A percentile compares a stretch with the other conserved stretches of the same genome.
Evolutionary conservation across 139 green algal species (phyloP).

Genomic region (Microglena sp.): DNA sequence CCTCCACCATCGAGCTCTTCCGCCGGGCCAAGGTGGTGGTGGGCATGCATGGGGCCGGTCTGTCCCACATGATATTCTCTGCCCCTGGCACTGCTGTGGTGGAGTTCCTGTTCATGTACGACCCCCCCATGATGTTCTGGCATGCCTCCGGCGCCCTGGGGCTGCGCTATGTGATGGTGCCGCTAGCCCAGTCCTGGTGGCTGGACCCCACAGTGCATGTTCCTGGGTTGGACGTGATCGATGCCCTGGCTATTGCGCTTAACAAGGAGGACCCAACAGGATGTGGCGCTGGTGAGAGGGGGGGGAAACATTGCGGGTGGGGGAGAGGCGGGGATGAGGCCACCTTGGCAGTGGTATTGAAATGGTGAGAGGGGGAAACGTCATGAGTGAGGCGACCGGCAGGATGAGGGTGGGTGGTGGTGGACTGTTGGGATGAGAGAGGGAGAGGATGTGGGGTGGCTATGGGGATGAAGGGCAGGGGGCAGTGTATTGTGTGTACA

Average conservation of each 20-base stretch:
- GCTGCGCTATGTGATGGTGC: slow-evolving; percentile 5
- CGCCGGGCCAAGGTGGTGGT: not conserved
- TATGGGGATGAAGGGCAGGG: too few relatives aligned
- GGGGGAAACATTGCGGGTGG: not conserved
- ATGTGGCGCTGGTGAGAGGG: too few relatives aligned
- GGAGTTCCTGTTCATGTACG: not conserved
- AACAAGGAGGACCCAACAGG: not conserved
- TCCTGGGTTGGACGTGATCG: not conserved
- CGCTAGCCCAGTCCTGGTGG: slow-evolving; percentile 5
- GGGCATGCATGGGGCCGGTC: slow-evolving; percentile 1
- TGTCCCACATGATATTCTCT: not conserved
- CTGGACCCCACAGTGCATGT: not conserved
- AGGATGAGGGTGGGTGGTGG: too few relatives aligned
- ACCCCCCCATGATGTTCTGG: slow-evolving; percentile 4
- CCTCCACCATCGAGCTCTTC: not conserved
- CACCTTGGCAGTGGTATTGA: not conserved
- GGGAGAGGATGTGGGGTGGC: too few relatives aligned
- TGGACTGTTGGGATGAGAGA: too few relatives aligned
- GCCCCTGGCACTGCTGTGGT: not conserved
- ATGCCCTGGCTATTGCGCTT: not conserved
- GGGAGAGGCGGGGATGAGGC: not conserved
- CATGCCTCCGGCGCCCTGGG: not conserved
- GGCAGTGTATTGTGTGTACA: too few relatives aligned
- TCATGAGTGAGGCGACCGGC: too few relatives aligned
- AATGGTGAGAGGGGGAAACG: too few relatives aligned